These are phyloP conservation scores for Helichrysum umbraculigerum DNA, from an alignment of 129 eudicot species.

Conservation along the genomic window DNA sequence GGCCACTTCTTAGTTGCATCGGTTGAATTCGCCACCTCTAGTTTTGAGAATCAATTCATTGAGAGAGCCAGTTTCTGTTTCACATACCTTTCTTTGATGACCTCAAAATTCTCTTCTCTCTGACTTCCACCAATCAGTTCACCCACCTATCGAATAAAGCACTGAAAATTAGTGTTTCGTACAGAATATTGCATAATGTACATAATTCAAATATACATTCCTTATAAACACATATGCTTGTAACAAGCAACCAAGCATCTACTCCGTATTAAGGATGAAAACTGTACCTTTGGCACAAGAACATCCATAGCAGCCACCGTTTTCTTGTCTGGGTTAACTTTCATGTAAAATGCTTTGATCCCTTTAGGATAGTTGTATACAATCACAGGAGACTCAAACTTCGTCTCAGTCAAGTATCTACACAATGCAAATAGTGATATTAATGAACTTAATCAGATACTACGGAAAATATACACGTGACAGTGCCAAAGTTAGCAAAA, in stretches of 20 bases:
- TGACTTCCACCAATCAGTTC: constrained; percentile 98
- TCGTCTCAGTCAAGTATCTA: constrained; percentile 82
- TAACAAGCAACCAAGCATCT: not conserved
- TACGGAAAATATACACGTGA: not conserved
- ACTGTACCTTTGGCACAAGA: constrained; percentile 88
- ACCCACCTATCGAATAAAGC: constrained; percentile 61
- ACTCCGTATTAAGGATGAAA: not conserved
- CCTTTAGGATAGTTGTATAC: constrained; percentile 95
- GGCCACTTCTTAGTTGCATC: not conserved
- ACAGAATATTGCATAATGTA: constrained; percentile 10
- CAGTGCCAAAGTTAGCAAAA: not conserved
- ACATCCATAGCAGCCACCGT: constrained; percentile 99
- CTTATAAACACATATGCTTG: not conserved
- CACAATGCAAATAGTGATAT: not conserved
- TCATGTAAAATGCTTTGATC: constrained; percentile 95
- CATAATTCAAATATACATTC: not conserved
- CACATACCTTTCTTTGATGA: constrained; percentile 67
- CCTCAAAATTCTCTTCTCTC: constrained; percentile 89
- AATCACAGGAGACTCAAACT: constrained; percentile 73
- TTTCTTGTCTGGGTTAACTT: constrained; percentile 79
- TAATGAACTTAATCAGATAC: not conserved
- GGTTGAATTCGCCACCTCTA: not conserved
- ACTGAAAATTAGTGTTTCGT: not conserved
- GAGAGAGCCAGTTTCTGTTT: not conserved
- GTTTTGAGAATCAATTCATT: too few species aligned